Percentiles rank a stretch among this genome's conserved stretches.
Evolutionary conservation across 306 rosid species (phyloP).

Genomic region (Dryas alaskensis): DNA sequence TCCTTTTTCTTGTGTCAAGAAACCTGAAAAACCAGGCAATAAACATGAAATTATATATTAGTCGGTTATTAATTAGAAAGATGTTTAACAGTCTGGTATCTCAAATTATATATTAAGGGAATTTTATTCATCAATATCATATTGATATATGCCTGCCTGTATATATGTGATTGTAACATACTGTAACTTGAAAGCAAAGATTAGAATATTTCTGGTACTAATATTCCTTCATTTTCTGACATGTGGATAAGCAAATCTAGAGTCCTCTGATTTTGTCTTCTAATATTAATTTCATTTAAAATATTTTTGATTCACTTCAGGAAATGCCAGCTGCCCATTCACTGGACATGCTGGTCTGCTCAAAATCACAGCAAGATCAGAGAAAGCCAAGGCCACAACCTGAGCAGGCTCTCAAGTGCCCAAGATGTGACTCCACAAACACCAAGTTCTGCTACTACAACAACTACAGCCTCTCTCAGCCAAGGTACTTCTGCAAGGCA

Average conservation of each 20-base stretch:
- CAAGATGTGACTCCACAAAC: slow-evolving; percentile 89
- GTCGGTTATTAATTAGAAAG: not conserved
- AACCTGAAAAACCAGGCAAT: not conserved
- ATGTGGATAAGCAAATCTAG: too few species aligned
- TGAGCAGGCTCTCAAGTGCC: slow-evolving; percentile 82
- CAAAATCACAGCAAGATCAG: slow-evolving; percentile 38
- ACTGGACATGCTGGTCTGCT: slow-evolving; percentile 67
- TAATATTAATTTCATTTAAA: not conserved
- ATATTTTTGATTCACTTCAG: slow-evolving; percentile 32
- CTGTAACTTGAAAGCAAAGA: too few species aligned
- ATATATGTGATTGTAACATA: too few species aligned
- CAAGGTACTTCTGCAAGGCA: slow-evolving; percentile 93
- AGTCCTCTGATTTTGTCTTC: not conserved
- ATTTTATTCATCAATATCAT: too few species aligned
- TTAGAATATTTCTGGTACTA: not conserved
- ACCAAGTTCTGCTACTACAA: slow-evolving; percentile 98
- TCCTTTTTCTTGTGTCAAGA: not conserved
- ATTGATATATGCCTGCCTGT: too few species aligned
- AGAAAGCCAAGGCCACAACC: slow-evolving; percentile 75
- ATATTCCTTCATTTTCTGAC: not conserved
- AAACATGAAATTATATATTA: not conserved
- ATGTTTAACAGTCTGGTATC: too few species aligned
- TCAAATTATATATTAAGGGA: too few species aligned
- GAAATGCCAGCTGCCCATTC: slow-evolving; percentile 64
- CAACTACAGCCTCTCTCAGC: slow-evolving; percentile 92